Conservation (phyloP, 2,329 filamentous ascomycete genomes). For the Cordyceps militaris region DNA sequence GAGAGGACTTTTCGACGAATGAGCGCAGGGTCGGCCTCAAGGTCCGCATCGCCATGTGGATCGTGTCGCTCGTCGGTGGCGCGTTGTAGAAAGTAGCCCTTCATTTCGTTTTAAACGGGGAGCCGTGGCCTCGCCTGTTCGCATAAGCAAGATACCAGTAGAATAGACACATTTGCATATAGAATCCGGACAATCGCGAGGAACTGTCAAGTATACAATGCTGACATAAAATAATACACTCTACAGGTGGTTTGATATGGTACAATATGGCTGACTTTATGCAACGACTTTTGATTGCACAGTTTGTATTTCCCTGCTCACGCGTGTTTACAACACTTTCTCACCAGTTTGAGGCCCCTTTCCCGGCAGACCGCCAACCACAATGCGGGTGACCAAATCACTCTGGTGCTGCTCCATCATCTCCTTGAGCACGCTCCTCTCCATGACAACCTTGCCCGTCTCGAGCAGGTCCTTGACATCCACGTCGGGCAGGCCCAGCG, state of each 20-base stretch:
- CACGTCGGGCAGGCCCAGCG: conserved; percentile 66
- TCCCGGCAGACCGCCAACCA: conserved; percentile 33
- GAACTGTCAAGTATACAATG: neutral
- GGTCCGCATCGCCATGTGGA: conserved; percentile 88
- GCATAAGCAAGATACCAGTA: neutral
- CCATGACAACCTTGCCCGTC: conserved; percentile 77
- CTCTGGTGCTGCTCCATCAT: conserved; percentile 68
- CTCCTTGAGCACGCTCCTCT: conserved; percentile 69
- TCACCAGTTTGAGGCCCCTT: conserved; percentile 31
- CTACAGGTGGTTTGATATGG: conserved; percentile 6
- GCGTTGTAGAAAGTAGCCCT: conserved; percentile 52
- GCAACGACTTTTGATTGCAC: neutral
- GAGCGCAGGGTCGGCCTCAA: conserved; percentile 81
- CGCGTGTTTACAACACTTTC: conserved; percentile 25
- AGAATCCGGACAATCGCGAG: neutral
- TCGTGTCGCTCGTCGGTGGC: conserved; percentile 77
- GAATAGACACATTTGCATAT: neutral
- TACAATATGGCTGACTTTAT: neutral
- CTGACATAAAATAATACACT: conserved; percentile 12
- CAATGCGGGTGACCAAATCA: conserved; percentile 49
- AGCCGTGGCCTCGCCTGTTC: neutral
- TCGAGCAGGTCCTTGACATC: conserved; percentile 94
- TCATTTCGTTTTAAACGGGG: neutral
- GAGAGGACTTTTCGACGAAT: conserved; percentile 70
- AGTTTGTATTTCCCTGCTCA: neutral